Conservation (phyloP, 129 eudicot genomes). For the Escallonia rubra region DNA sequence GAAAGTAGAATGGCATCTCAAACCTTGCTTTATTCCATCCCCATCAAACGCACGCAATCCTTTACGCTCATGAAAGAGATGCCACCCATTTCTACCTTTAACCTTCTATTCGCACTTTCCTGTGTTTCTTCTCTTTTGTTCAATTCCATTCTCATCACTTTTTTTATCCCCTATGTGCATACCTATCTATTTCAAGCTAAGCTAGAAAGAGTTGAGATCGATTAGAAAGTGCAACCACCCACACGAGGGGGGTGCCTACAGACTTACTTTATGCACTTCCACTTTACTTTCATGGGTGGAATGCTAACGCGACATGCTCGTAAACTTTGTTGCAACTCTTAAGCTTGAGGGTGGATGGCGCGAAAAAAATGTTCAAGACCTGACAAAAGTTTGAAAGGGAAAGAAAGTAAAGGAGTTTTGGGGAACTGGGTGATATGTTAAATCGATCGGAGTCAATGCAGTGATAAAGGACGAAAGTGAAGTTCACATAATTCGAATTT, state of each 20-base stretch:
- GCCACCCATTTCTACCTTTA: neutral
- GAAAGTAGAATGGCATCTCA: conserved; percentile 1
- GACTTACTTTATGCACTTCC: neutral
- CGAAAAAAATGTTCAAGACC: neutral
- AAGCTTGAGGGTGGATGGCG: neutral
- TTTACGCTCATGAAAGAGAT: neutral
- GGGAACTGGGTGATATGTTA: too few relatives aligned
- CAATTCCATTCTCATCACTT: neutral
- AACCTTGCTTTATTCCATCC: conserved; percentile 23
- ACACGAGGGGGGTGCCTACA: conserved; percentile 3
- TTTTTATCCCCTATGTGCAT: neutral
- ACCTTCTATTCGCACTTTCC: conserved; percentile 11
- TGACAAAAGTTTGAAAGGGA: too few relatives aligned
- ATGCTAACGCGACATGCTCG: neutral
- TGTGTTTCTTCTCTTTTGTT: neutral
- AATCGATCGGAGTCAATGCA: too few relatives aligned
- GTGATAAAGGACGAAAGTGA: too few relatives aligned
- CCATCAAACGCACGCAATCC: conserved; percentile 9
- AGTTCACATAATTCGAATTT: too few relatives aligned
- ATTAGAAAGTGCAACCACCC: conserved; percentile 8
- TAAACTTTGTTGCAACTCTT: neutral
- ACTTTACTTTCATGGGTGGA: neutral
- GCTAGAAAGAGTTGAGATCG: neutral
- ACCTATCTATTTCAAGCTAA: neutral
- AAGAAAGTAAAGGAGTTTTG: too few relatives aligned